Evolutionary conservation across 768 basidiomycete species (phyloP).

Genomic region (Macrolepiota albuminosa): DNA sequence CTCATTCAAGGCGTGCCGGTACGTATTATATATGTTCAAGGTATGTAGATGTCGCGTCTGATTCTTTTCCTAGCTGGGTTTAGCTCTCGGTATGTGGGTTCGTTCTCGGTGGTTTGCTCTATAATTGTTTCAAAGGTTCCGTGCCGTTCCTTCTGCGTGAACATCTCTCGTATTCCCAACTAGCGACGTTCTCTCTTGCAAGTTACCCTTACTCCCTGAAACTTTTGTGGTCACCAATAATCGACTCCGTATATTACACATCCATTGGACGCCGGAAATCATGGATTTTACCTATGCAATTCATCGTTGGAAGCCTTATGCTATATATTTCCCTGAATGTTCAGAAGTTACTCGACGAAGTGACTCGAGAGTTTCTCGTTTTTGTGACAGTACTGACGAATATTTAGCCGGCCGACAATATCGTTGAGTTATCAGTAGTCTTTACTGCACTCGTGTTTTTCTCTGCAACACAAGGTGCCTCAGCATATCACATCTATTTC

Average conservation of each 20-base stretch:
- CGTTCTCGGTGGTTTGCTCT: background rate
- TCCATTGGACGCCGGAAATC: constrained; percentile 92
- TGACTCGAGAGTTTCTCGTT: constrained; percentile 27
- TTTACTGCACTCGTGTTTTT: constrained; percentile 91
- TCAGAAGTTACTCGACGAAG: constrained; percentile 73
- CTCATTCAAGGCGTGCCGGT: constrained; percentile 90
- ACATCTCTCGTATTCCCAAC: constrained; percentile 94
- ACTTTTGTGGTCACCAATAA: constrained; percentile 94
- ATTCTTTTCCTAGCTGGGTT: constrained; percentile 54
- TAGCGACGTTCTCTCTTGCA: constrained; percentile 89
- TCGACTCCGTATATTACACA: constrained; percentile 83
- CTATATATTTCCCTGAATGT: constrained; percentile 71
- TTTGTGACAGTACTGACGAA: constrained; percentile 10
- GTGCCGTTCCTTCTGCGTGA: constrained; percentile 95
- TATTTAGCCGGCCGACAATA: constrained; percentile 72
- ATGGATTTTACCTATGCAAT: constrained; percentile 98
- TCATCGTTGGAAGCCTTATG: constrained; percentile 83
- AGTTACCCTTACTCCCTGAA: constrained; percentile 97
- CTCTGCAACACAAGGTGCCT: constrained; percentile 91
- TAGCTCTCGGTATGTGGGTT: constrained; percentile 70
- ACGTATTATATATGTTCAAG: constrained; percentile 24
- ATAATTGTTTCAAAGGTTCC: constrained; percentile 54
- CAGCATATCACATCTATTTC: background rate
- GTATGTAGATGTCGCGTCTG: constrained; percentile 3
- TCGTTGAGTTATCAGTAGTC: constrained; percentile 70